Percentiles rank a stretch among this genome's conserved stretches.
Conservation (phyloP, 768 basidiomycete genomes). For the Tulasnella sp. region DNA sequence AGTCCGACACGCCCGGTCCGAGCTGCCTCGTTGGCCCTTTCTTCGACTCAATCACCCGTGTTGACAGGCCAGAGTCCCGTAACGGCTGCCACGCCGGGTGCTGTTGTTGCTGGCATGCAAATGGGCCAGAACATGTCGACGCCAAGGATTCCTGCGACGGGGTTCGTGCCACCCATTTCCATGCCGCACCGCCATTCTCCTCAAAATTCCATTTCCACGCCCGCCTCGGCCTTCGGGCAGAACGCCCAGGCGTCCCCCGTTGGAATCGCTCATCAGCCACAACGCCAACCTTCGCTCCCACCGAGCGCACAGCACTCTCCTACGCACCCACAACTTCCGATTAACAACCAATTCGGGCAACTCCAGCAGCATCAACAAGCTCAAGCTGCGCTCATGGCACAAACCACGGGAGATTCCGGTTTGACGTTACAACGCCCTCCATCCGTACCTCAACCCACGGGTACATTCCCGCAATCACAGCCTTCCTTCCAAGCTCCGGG, state of each 20-base stretch:
- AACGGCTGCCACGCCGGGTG: neutral
- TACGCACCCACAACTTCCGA: neutral
- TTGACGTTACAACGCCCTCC: slow-evolving; percentile 12
- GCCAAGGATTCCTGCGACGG: neutral
- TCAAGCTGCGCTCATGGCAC: neutral
- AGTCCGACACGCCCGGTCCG: slow-evolving; percentile 14
- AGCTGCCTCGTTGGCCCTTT: slow-evolving; percentile 10
- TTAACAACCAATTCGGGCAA: slow-evolving; percentile 1
- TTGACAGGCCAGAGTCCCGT: slow-evolving; percentile 2
- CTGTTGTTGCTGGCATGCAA: neutral
- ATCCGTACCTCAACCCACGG: slow-evolving; percentile 11
- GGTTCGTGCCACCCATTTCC: slow-evolving; percentile 10
- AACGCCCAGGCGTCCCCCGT: slow-evolving; percentile 11
- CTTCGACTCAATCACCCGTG: slow-evolving; percentile 6
- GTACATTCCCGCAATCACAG: slow-evolving; percentile 1
- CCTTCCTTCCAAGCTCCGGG: neutral
- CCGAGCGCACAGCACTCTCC: neutral
- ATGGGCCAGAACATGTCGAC: slow-evolving; percentile 10
- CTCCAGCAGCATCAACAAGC: neutral
- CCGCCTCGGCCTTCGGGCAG: slow-evolving; percentile 1
- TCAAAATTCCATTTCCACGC: slow-evolving; percentile 10
- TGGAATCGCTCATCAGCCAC: neutral
- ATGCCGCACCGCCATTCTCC: slow-evolving; percentile 20
- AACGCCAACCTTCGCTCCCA: slow-evolving; percentile 5
- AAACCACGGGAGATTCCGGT: neutral